These are phyloP conservation scores for Cymbopogon citratus DNA, from an alignment of 176 grass and related monocot genomes.

Conservation along the genomic window DNA sequence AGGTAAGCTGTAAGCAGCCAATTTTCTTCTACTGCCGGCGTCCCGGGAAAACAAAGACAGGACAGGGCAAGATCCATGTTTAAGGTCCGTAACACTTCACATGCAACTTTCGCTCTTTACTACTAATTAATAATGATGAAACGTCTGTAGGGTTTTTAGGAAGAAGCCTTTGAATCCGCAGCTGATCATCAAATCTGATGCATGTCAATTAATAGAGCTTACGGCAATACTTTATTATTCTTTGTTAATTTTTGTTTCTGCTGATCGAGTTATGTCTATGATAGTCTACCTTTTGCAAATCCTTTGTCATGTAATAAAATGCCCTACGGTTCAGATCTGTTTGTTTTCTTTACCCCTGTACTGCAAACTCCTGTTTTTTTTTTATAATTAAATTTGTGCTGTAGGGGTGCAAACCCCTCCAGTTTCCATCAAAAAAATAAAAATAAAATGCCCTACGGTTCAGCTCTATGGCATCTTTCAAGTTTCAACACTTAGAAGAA, in stretches of 20 bases:
- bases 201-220: neutral
- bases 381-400: no score
- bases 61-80: neutral
- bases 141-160: conserved; percentile 1
- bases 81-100: neutral
- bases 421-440: no score
- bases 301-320: neutral
- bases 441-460: neutral
- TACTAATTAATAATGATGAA: neutral
- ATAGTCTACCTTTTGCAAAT: neutral
- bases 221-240: neutral
- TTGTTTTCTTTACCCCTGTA: no score
- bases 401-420: no score
- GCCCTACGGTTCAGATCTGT: neutral
- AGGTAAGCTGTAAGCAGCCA: neutral
- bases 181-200: neutral
- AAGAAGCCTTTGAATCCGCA: neutral
- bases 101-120: neutral
- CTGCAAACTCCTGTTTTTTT: no score
- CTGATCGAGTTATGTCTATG: neutral
- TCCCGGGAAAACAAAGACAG: neutral
- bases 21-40: neutral
- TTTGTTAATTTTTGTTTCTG: neutral
- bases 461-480: neutral
- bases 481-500: neutral